Base-by-base conservation (phyloP, 129 eudicot genomes). In the Rutidosis leptorrhynchoides region DNA sequence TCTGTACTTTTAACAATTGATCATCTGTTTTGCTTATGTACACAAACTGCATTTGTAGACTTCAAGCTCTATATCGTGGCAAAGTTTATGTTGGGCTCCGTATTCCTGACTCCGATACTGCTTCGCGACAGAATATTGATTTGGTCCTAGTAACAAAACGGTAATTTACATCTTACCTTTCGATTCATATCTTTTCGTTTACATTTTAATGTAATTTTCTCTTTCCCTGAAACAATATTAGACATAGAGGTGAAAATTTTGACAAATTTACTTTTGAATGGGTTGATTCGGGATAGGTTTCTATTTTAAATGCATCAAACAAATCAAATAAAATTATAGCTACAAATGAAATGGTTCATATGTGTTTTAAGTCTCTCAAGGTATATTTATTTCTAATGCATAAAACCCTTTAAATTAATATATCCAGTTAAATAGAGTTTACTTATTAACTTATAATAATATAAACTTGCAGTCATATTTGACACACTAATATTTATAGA, bases 91-190 rank as follows among this genome's bases (percentile, higher is more conserved):
- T 85, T 1, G 98, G 95, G 25, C 98, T 92, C 71, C 85, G 75
- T 59, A 88, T 92, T 71, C 98, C 98, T 4, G 95, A 92, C 65
- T 70, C 90, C 9, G 98, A 92, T 78, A 73, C 95, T 6, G 82
- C 78, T 69, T 74, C 93, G 49, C 85, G 73, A 27, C 82, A 78
- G 77, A 83, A 69, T 68, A 75, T 87, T 70, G 95, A 91, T 84
- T 57, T 87, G 35, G 90, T 91, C 67, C 83, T 85, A 56, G 66
- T 85, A 74, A 82, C 90, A 28, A 73, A 79, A 29, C 60, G 85
- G 97, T 91, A 81, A 68, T 27, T 7, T 21, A 30, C 61, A 48
- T 71, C 25, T 71, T 20, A 10, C 76, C 40, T 71, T 52, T 59
- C 58, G 2, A 2, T 25, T 59, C 14, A 5, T 24, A 58, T 43